phyloP scores from a whole-genome alignment of 495 filamentous ascomycete genomes.

The Penicillium verhagenii region DNA sequence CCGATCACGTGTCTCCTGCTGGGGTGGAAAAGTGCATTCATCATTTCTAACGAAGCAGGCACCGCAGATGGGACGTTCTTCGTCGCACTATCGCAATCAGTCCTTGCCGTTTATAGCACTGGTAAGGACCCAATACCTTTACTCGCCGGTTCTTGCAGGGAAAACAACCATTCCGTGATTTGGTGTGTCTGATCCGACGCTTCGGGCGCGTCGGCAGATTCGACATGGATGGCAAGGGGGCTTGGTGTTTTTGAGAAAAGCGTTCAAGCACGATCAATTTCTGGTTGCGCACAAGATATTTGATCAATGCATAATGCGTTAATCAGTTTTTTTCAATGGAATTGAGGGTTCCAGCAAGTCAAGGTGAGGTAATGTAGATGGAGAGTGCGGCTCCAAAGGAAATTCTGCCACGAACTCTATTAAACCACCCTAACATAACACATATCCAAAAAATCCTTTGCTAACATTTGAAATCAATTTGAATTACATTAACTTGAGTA shows the following conservation, averaged over 20 bases:
- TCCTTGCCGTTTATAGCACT: not conserved
- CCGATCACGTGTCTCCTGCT: conserved; percentile 2
- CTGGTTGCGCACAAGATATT: not conserved
- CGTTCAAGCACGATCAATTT: too few species aligned
- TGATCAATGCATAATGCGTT: not conserved
- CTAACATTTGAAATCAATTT: too few species aligned
- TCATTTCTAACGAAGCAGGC: conserved; percentile 16
- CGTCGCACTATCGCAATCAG: conserved; percentile 23
- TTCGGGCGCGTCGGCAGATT: conserved; percentile 1
- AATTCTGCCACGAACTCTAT: not conserved
- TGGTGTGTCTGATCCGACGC: conserved; percentile 19
- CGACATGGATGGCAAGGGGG: not conserved
- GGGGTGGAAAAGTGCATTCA: conserved; percentile 17
- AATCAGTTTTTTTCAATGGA: too few species aligned
- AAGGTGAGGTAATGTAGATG: not conserved
- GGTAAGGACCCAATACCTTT: conserved; percentile 9
- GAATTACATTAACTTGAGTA: too few species aligned
- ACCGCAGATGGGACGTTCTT: conserved; percentile 24
- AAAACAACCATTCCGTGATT: conserved; percentile 24
- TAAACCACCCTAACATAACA: too few species aligned
- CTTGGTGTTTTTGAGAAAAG: too few species aligned
- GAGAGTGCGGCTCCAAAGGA: not conserved
- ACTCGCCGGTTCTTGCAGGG: conserved; percentile 23
- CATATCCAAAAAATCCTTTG: too few species aligned
- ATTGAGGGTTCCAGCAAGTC: too few species aligned